Conservation (phyloP, 148 eudicot species). For the Polygonum maritimum region DNA sequence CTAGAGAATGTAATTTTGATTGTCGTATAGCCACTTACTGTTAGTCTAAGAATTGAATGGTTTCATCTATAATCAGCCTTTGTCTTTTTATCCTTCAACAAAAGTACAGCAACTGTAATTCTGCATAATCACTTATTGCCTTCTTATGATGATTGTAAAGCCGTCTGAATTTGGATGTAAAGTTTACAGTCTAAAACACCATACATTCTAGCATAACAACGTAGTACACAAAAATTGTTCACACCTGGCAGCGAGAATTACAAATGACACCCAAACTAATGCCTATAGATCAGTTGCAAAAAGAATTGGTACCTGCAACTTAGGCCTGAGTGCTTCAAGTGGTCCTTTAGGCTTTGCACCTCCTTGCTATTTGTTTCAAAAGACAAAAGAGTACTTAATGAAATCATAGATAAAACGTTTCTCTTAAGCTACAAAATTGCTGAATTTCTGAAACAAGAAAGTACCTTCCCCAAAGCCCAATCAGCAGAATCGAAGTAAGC, state of each 20-base stretch:
- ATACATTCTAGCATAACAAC: not conserved
- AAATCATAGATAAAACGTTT: not conserved
- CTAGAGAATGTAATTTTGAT: not conserved
- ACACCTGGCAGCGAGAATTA: not conserved
- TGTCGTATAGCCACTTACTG: too few species aligned
- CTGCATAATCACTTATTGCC: not conserved
- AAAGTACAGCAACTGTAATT: not conserved
- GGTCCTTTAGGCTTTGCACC: constrained; percentile 91
- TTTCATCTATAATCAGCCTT: not conserved
- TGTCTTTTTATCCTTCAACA: not conserved
- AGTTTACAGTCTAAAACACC: not conserved
- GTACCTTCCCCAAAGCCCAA: constrained; percentile 98
- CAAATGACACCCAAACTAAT: not conserved
- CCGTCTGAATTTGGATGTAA: not conserved
- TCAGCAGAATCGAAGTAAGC: constrained; percentile 99
- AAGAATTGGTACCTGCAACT: constrained; percentile 52
- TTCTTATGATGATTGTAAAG: not conserved
- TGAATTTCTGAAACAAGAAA: not conserved
- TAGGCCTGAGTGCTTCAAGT: constrained; percentile 91
- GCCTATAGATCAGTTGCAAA: not conserved
- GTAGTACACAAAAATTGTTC: not conserved
- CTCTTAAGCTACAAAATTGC: not conserved
- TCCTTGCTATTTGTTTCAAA: constrained; percentile 62
- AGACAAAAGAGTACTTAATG: not conserved
- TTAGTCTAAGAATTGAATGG: not conserved